These are phyloP conservation scores for Prunus yedoensis DNA, from an alignment of 331 rosid genomes.

Conservation along the genomic window DNA sequence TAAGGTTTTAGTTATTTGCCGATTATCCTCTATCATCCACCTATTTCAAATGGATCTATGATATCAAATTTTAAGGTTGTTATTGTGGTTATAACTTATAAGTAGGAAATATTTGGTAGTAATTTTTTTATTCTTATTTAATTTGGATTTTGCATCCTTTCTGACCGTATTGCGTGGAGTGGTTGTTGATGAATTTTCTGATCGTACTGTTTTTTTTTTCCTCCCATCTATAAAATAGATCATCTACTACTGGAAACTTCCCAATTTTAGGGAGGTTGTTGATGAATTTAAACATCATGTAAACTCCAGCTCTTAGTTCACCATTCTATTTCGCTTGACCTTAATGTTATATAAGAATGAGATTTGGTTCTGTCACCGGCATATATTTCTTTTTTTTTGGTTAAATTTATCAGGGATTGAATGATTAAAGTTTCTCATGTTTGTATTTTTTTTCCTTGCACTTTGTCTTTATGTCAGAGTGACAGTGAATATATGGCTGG, in stretches of 20 bases:
- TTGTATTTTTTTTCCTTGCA: not conserved
- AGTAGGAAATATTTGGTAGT: not conserved
- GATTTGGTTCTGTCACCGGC: not conserved
- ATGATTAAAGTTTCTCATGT: not conserved
- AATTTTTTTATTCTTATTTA: not conserved
- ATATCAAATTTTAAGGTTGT: not conserved
- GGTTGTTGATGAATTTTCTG: not conserved
- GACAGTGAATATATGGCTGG: conserved; percentile 99
- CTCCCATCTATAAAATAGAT: not conserved
- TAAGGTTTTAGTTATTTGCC: not conserved
- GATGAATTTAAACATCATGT: not conserved
- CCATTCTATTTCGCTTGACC: not conserved
- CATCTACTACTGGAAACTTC: not conserved
- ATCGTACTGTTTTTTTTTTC: not conserved
- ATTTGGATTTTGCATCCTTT: not conserved
- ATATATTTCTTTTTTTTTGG: too few relatives aligned
- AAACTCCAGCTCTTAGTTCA: not conserved
- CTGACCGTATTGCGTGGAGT: not conserved
- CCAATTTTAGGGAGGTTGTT: not conserved
- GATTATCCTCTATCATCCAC: not conserved
- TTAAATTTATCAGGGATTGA: not conserved
- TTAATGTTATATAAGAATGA: conserved; percentile 4
- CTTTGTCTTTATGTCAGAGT: conserved; percentile 49
- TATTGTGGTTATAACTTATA: not conserved
- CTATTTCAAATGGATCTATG: not conserved